Evolutionary conservation across 768 basidiomycete species (phyloP), one percentile per base, ranked within the genome.

Genomic region (Mycena pura): DNA sequence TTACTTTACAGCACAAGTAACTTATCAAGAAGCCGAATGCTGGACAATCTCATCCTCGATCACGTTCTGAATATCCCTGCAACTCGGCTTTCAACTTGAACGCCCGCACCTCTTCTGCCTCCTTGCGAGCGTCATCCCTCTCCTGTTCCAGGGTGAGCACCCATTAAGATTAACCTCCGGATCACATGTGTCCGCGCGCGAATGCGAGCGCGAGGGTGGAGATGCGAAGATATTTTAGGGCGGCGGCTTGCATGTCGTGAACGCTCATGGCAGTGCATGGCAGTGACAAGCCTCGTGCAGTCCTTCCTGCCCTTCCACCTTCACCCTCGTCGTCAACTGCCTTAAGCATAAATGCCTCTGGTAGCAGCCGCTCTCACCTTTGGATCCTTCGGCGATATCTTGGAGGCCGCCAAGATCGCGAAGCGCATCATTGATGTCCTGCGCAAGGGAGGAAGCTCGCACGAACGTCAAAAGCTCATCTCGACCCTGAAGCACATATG

Each of bases 61-160:
- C 65, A 85, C 90, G 75, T 96, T 93, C 60, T 86, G 82, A 36
- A 99, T 84, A n/a, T n/a, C n/a, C n/a, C n/a, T n/a, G n/a, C n/a
- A n/a, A n/a, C n/a, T n/a, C n/a, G n/a, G n/a, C n/a, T n/a, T n/a
- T n/a, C n/a, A n/a, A n/a, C n/a, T n/a, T n/a, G n/a, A n/a, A n/a
- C n/a, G n/a, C n/a, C n/a, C n/a, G n/a, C n/a, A n/a, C n/a, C n/a
- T n/a, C n/a, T n/a, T n/a, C n/a, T n/a, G n/a, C n/a, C n/a, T n/a
- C n/a, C n/a, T n/a, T n/a, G n/a, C n/a, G n/a, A n/a, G n/a, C n/a
- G n/a, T n/a, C n/a, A n/a, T n/a, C n/a, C n/a, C n/a, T n/a, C n/a
- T n/a, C n/a, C n/a, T n/a, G n/a, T n/a, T n/a, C n/a, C n/a, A n/a
- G n/a, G n/a, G n/a, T n/a, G n/a, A n/a, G n/a, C n/a, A n/a, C n/a